Conservation (phyloP, 78 protist genomes). For the Dictyostelium discoideum region DNA sequence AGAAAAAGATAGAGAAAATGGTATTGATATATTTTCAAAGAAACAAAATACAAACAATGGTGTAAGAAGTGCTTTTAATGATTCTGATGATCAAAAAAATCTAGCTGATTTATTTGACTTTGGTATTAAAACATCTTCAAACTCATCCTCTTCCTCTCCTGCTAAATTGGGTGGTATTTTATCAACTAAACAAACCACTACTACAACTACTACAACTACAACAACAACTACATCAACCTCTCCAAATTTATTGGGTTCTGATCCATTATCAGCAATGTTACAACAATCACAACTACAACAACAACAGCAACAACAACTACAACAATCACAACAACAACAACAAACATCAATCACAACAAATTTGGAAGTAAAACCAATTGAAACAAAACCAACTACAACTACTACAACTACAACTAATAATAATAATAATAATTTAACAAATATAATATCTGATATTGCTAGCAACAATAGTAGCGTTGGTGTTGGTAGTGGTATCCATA, state of each 20-base stretch:
- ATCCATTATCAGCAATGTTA: background rate
- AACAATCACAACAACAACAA: background rate
- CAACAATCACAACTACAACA: background rate
- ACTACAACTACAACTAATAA: background rate
- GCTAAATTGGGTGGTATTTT: background rate
- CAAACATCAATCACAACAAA: background rate
- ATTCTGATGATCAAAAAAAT: background rate
- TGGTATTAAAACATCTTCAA: background rate
- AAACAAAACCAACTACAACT: background rate
- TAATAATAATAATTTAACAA: conserved; percentile 10
- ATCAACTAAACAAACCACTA: background rate
- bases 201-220: background rate
- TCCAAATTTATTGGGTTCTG: background rate
- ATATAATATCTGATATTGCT: background rate
- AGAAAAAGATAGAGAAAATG: background rate
- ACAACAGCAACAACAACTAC: background rate
- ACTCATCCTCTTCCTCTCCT: background rate
- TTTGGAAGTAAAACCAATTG: background rate
- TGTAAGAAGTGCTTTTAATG: background rate
- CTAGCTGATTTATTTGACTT: background rate
- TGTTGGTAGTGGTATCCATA: background rate
- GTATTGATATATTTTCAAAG: background rate
- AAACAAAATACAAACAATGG: background rate
- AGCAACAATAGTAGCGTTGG: background rate
- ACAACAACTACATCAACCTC: background rate